A percentile compares a stretch with the other conserved stretches of the same genome.
phyloP scores from a whole-genome alignment of 108 stramenopile species.

The Cyclotella sp. region DNA sequence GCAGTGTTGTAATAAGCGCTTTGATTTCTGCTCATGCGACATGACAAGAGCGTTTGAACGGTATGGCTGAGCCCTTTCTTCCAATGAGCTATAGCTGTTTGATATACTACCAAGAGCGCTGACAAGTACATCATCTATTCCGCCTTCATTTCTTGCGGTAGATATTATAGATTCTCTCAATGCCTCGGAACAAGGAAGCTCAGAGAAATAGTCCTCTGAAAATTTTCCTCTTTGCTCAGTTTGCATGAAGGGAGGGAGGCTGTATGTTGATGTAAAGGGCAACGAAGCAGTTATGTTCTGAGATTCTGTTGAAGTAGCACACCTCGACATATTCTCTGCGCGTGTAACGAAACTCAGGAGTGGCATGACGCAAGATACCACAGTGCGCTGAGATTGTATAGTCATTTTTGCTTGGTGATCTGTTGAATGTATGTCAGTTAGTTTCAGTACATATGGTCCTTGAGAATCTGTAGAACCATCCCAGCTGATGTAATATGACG shows the following conservation, averaged over 20 bases:
- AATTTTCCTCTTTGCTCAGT: conserved; percentile 23
- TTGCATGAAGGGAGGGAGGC: conserved; percentile 17
- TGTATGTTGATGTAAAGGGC: conserved; percentile 4
- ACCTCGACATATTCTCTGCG: conserved; percentile 11
- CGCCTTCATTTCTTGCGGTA: conserved; percentile 40
- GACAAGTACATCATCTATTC: conserved; percentile 53
- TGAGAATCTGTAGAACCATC: conserved; percentile 69
- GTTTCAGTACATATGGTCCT: conserved; percentile 58
- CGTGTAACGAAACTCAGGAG: conserved; percentile 26
- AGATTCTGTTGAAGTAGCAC: not conserved
- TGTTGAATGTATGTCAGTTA: conserved; percentile 11
- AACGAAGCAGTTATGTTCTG: not conserved
- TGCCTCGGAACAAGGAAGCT: conserved; percentile 19
- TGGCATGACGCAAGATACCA: conserved; percentile 34
- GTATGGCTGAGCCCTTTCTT: conserved; percentile 3
- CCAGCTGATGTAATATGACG: conserved; percentile 74
- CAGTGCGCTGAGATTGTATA: not conserved
- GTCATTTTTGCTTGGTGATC: not conserved
- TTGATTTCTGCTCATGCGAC: conserved; percentile 65
- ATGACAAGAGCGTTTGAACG: conserved; percentile 26
- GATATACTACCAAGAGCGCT: conserved; percentile 70
- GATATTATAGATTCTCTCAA: conserved; percentile 41
- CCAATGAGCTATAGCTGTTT: not conserved
- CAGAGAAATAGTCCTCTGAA: not conserved
- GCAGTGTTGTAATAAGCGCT: conserved; percentile 65